Percentiles rank a stretch among this genome's conserved stretches.
These are phyloP conservation scores for Coniosporium apollinis DNA, from an alignment of 495 filamentous ascomycete species.

Conservation along the genomic window DNA sequence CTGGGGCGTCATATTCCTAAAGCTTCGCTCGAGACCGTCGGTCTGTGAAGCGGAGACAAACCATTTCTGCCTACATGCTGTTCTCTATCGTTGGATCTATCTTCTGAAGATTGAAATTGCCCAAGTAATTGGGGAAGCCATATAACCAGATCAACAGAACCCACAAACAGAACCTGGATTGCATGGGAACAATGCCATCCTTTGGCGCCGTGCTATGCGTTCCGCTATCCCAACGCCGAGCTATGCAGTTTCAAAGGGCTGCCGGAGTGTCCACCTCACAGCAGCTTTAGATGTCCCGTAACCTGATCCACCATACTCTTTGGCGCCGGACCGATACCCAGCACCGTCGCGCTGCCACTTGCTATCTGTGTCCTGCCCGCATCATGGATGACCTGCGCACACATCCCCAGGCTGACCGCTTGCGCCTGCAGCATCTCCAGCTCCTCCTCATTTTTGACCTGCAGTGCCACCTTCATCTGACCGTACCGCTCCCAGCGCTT, in stretches of 20 bases:
- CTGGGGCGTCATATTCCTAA: slow-evolving; percentile 72
- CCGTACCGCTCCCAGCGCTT: slow-evolving; percentile 68
- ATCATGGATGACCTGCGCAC: slow-evolving; percentile 77
- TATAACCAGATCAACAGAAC: too few species aligned
- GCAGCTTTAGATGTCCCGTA: slow-evolving; percentile 73
- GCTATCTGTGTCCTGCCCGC: slow-evolving; percentile 96
- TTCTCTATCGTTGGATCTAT: too few species aligned
- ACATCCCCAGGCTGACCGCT: slow-evolving; percentile 69
- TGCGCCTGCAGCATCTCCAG: slow-evolving; percentile 56
- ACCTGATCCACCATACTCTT: slow-evolving; percentile 75
- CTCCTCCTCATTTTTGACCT: slow-evolving; percentile 69
- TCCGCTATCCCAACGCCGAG: too few species aligned
- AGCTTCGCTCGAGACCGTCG: slow-evolving; percentile 65
- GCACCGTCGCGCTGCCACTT: slow-evolving; percentile 75
- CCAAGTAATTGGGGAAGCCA: too few species aligned
- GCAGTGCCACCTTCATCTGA: slow-evolving; percentile 84
- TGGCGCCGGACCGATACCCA: slow-evolving; percentile 78
- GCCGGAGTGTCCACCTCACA: slow-evolving; percentile 34
- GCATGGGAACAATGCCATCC: too few species aligned
- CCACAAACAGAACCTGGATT: too few species aligned
- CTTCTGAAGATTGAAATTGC: too few species aligned
- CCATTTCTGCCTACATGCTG: slow-evolving; percentile 66
- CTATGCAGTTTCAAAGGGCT: too few species aligned
- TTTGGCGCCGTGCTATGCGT: too few species aligned
- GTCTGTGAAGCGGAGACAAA: slow-evolving; percentile 69